Evolutionary conservation across 2,329 filamentous ascomycete genomes (phyloP).

Genomic region (Arthrobotrys conoides): DNA sequence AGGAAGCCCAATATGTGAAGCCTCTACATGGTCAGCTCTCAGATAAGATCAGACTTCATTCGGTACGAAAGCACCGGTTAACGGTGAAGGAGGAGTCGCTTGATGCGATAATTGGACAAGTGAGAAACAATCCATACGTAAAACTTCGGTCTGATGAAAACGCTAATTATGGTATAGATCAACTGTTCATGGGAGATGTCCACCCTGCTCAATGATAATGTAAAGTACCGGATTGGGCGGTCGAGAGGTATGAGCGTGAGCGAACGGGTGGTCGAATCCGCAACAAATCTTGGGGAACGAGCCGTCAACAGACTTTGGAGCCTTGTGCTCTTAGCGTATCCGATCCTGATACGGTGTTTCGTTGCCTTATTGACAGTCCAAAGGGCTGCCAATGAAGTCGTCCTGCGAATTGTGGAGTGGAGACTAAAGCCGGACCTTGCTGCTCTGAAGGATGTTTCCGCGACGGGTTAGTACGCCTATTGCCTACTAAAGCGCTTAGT

Average conservation of each 20-base stretch:
- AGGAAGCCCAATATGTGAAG: constrained; percentile 59
- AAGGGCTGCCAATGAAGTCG: constrained; percentile 82
- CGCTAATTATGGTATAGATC: constrained; percentile 78
- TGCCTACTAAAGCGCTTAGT: constrained; percentile 22
- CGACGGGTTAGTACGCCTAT: constrained; percentile 71
- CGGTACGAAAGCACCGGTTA: constrained; percentile 80
- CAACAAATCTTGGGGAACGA: constrained; percentile 81
- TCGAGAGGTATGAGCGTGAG: constrained; percentile 92
- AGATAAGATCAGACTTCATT: constrained; percentile 89
- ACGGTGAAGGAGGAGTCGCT: constrained; percentile 88
- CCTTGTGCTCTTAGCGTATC: constrained; percentile 62
- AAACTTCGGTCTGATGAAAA: neutral
- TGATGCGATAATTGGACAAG: constrained; percentile 73
- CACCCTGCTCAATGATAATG: constrained; percentile 87
- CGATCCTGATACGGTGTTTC: constrained; percentile 70
- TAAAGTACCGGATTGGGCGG: constrained; percentile 81
- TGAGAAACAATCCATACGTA: neutral
- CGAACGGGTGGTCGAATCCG: constrained; percentile 93
- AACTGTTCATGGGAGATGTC: constrained; percentile 96
- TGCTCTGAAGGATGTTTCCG: constrained; percentile 94
- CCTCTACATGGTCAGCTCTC: constrained; percentile 41
- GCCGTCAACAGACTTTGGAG: constrained; percentile 62
- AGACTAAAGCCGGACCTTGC: constrained; percentile 81
- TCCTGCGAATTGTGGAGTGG: constrained; percentile 87
- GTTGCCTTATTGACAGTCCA: constrained; percentile 84